Base-by-base conservation (phyloP, 441 rosid genomes). In the Bocquillonia castaneifolia region DNA sequence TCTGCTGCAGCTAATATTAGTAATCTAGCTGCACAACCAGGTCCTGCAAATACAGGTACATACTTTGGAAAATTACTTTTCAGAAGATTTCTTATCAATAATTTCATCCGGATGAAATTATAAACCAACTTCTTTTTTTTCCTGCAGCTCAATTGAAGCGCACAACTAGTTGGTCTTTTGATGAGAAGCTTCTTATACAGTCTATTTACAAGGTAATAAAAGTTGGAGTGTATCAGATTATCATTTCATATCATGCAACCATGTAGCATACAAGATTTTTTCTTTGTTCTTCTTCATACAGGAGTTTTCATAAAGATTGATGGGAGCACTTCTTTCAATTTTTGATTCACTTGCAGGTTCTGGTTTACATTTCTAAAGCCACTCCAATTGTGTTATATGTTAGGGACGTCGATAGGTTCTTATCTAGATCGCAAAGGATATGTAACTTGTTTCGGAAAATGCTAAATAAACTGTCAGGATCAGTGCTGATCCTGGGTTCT, bases 161-260 rank as follows among this genome's bases (percentile, higher is more conserved):
- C 44, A 83, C 84, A 37, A 83, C 87, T 78, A 89, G 88, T 62
- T 88, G 92, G 93, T 83, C 88, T 20, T 93, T 93, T 22, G 93
- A 91, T 39, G 99, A 93, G 73, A 93, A 83, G 79, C 88, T 91
- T 77, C 81, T 93, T 8, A 81, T 93, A 64, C 97, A 88, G 56
- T 77, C 96, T 66, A 81, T 93, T 47, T 91, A 89, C 82, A 89
- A 84, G 95, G 97, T 93, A 78, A 29, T 25, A 29, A 63, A n/a
- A n/a, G 2, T n/a, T 42, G 34, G 12, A 48, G 48, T 3, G 15
- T 45, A 56, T 25, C 20, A 2, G 23, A 25, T 25, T 67, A 7
- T 9, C 2, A 17, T 26, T 25, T 23, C 18, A 77, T 37, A 18
- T 12, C 22, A 17, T 36, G 40, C 22, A 26, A 29, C 17, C 23